Percentiles rank a stretch among this genome's conserved stretches.
Evolutionary conservation across 1,284 basidiomycete genomes (phyloP).

Genomic region (Fomitopsis schrenkii): DNA sequence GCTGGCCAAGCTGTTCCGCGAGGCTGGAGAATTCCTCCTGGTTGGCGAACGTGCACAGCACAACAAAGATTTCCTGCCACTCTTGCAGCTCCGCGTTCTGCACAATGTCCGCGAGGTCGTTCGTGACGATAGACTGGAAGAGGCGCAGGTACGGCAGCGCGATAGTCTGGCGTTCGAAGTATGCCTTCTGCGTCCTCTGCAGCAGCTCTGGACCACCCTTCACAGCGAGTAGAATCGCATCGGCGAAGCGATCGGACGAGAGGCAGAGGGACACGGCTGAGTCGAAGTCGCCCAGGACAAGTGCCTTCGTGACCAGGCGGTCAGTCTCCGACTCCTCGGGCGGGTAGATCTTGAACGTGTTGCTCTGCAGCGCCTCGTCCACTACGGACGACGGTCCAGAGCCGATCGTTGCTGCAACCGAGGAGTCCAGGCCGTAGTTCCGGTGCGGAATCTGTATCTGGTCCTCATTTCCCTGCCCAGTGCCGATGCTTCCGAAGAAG

Average conservation of each 20-base stretch:
- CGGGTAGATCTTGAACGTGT: conserved; percentile 92
- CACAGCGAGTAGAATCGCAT: conserved; percentile 91
- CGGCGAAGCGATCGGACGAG: conserved; percentile 87
- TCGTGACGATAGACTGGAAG: conserved; percentile 93
- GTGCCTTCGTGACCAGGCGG: conserved; percentile 85
- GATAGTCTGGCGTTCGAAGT: conserved; percentile 83
- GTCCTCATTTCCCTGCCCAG: conserved; percentile 50
- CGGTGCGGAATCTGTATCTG: conserved; percentile 72
- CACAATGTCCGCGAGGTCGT: conserved; percentile 90
- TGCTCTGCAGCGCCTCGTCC: conserved; percentile 69
- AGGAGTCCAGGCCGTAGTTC: conserved; percentile 78
- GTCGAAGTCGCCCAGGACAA: conserved; percentile 93
- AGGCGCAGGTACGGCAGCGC: conserved; percentile 87
- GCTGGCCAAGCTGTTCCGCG: conserved; percentile 88
- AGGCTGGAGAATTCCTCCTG: conserved; percentile 83
- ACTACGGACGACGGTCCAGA: conserved; percentile 82
- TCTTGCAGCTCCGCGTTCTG: conserved; percentile 94
- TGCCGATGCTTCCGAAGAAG: conserved; percentile 85
- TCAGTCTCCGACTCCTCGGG: conserved; percentile 86
- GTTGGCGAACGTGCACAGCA: conserved; percentile 92
- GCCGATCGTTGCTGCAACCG: conserved; percentile 87
- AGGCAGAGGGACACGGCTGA: conserved; percentile 92
- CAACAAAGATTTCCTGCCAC: conserved; percentile 97
- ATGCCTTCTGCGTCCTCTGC: conserved; percentile 87
- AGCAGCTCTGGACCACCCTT: conserved; percentile 91